These are phyloP conservation scores for Pterocarpus santalinus DNA, from an alignment of 306 rosid genomes.

Conservation along the genomic window DNA sequence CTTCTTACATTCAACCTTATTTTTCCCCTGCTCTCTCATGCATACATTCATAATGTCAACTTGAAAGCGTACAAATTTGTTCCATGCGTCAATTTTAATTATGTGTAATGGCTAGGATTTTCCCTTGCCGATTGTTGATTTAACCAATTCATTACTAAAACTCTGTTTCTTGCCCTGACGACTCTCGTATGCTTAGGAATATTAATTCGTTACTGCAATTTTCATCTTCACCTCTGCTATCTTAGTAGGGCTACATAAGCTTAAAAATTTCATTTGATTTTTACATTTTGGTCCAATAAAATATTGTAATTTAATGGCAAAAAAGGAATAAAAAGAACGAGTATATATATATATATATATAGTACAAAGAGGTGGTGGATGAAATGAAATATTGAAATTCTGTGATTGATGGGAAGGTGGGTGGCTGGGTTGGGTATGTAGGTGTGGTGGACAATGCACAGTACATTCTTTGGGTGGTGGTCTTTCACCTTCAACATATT, in stretches of 20 bases:
- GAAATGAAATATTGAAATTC: slow-evolving; percentile 45
- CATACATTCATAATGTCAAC: slow-evolving; percentile 53
- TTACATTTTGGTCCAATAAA: not conserved
- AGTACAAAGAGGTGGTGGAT: slow-evolving; percentile 5
- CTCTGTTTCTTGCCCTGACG: not conserved
- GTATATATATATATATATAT: not conserved
- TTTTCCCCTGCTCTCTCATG: slow-evolving; percentile 33
- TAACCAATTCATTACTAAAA: not conserved
- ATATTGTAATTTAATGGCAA: not conserved
- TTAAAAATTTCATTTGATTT: not conserved
- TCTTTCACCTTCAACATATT: slow-evolving; percentile 63
- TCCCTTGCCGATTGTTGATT: not conserved
- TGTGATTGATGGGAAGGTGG: slow-evolving; percentile 43
- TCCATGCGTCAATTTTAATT: slow-evolving; percentile 50
- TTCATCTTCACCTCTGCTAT: not conserved
- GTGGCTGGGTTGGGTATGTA: slow-evolving; percentile 43
- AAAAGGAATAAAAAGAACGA: no score
- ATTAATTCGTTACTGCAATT: not conserved
- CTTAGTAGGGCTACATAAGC: not conserved
- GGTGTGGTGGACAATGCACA: slow-evolving; percentile 43
- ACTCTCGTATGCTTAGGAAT: not conserved
- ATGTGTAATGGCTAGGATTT: slow-evolving; percentile 22
- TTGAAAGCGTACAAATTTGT: slow-evolving; percentile 65
- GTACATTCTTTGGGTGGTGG: slow-evolving; percentile 49
- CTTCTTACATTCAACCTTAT: not conserved